phyloP scores from a whole-genome alignment of 495 filamentous ascomycete genomes.

The Tuber calosporum region DNA sequence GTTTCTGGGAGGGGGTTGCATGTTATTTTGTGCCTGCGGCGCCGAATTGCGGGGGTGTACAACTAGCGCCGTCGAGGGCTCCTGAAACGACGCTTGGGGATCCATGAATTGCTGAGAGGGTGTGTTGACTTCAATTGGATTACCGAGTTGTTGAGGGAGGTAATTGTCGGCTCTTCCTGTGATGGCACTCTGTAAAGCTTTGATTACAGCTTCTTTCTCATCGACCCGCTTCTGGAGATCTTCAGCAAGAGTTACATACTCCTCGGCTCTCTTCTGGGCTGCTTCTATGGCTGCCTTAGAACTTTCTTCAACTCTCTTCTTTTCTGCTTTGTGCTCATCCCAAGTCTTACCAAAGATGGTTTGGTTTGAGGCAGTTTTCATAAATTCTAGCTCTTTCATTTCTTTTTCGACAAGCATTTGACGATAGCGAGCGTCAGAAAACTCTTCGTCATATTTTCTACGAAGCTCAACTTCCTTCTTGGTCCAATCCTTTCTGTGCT shows the following conservation, averaged over 20 bases:
- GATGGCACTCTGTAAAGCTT: conserved; percentile 21
- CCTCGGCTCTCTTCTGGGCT: conserved; percentile 5
- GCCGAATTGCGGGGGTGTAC: neutral
- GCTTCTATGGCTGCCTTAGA: conserved; percentile 17
- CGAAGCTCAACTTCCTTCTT: conserved; percentile 27
- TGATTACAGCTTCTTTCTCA: conserved; percentile 22
- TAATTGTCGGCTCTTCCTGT: neutral
- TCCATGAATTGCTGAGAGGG: neutral
- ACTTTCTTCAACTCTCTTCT: conserved; percentile 16
- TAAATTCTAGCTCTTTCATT: conserved; percentile 28
- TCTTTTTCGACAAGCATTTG: conserved; percentile 27
- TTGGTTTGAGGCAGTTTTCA: conserved; percentile 5
- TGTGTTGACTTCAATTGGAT: neutral
- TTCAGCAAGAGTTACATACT: conserved; percentile 6
- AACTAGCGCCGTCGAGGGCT: neutral
- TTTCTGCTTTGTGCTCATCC: conserved; percentile 29
- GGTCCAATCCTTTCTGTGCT: conserved; percentile 19
- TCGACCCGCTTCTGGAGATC: conserved; percentile 10
- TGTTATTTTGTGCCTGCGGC: neutral
- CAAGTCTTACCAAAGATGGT: conserved; percentile 23
- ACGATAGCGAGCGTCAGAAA: conserved; percentile 26
- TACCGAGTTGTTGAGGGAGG: neutral
- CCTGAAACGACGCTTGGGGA: neutral
- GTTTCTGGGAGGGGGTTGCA: neutral
- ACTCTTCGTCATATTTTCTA: conserved; percentile 25